These are phyloP conservation scores for Yarrowia porcina DNA, from an alignment of 805 yeast genomes.

Conservation along the genomic window DNA sequence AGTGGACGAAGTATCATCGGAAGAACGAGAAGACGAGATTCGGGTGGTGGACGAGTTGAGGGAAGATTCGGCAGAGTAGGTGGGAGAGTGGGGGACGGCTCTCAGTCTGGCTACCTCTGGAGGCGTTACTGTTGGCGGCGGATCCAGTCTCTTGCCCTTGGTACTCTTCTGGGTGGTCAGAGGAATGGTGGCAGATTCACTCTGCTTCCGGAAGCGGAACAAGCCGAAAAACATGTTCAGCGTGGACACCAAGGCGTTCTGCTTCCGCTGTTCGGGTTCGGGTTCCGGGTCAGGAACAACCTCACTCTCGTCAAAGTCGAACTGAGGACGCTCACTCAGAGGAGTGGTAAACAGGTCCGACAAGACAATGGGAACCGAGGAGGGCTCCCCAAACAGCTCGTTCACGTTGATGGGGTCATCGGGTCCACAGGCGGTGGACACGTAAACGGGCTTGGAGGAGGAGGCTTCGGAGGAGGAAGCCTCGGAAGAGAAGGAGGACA, in stretches of 20 bases:
- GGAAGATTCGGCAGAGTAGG: not conserved
- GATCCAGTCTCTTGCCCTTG: not conserved
- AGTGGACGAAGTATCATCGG: not conserved
- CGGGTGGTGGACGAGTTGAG: conserved; percentile 3
- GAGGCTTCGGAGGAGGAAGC: not conserved
- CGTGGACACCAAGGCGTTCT: not conserved
- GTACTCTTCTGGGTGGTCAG: not conserved
- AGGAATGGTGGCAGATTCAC: not conserved
- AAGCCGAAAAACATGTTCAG: not conserved
- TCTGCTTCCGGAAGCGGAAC: not conserved
- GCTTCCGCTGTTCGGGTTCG: not conserved
- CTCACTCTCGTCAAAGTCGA: not conserved
- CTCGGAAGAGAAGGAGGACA: not conserved
- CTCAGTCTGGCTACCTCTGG: not conserved
- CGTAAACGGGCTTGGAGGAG: conserved; percentile 1
- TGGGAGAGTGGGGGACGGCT: not conserved
- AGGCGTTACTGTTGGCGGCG: not conserved
- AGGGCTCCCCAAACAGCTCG: not conserved
- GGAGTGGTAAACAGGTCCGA: not conserved
- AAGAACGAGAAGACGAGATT: not conserved
- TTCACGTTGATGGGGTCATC: not conserved
- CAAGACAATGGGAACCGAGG: not conserved
- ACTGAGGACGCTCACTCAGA: not conserved
- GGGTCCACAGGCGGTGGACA: not conserved
- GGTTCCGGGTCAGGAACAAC: not conserved